These are phyloP conservation scores for Geotrichum phurueaensis DNA, from an alignment of 1,139 yeast species.

Conservation along the genomic window DNA sequence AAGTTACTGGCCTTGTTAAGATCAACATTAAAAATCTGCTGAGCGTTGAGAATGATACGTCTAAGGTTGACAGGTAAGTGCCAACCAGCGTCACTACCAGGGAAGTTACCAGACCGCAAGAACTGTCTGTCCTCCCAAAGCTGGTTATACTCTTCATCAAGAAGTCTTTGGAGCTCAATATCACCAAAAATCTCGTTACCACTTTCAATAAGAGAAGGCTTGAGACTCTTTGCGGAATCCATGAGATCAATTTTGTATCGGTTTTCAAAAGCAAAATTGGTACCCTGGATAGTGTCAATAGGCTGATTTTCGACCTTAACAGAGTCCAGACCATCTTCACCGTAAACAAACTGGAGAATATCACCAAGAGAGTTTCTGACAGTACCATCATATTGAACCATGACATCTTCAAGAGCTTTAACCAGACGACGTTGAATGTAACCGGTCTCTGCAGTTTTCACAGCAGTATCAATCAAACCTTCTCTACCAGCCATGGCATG, in stretches of 20 bases:
- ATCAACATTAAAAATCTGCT: conserved; percentile 92
- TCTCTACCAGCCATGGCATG: conserved; percentile 99
- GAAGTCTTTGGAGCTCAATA: conserved; percentile 66
- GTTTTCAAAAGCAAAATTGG: conserved; percentile 73
- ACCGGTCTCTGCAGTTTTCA: conserved; percentile 98
- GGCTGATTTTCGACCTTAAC: conserved; percentile 96
- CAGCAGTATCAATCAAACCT: conserved; percentile 98
- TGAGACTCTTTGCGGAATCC: conserved; percentile 56
- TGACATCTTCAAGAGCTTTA: conserved; percentile 95
- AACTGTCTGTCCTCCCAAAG: conserved; percentile 69
- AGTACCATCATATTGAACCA: conserved; percentile 98
- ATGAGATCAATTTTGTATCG: conserved; percentile 85
- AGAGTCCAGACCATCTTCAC: conserved; percentile 99
- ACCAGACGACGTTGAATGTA: conserved; percentile 98
- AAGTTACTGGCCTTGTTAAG: conserved; percentile 86
- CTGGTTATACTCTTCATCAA: conserved; percentile 82
- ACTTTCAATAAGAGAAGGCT: conserved; percentile 72
- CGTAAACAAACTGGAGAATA: conserved; percentile 90
- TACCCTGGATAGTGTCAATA: conserved; percentile 94
- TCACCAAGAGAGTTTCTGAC: conserved; percentile 97
- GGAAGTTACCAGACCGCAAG: conserved; percentile 73
- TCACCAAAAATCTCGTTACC: conserved; percentile 92
- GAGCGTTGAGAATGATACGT: conserved; percentile 95
- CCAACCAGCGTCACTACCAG: conserved; percentile 94
- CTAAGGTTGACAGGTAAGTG: conserved; percentile 96